These are phyloP conservation scores for Eimeria sp. DNA, from an alignment of 169 alveolate species.

Conservation along the genomic window DNA sequence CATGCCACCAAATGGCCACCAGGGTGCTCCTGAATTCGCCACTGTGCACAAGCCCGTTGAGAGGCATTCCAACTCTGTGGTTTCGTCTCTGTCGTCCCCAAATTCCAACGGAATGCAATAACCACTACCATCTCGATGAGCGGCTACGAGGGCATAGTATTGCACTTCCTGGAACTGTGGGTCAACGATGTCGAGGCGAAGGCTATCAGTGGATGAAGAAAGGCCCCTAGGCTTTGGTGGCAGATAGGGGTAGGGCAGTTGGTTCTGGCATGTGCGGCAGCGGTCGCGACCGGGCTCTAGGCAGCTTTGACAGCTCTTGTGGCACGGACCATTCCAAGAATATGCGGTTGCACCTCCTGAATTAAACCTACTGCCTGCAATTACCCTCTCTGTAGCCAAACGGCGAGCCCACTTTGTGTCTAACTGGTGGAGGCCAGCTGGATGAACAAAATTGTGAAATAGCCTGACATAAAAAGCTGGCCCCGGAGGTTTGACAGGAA, in stretches of 20 bases:
- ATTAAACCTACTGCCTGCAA: background rate
- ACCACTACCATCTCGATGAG: conserved; percentile 74
- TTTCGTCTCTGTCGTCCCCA: conserved; percentile 12
- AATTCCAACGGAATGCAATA: conserved; percentile 56
- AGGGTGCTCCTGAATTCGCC: background rate
- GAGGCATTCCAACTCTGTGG: background rate
- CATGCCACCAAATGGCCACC: background rate
- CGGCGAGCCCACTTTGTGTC: conserved; percentile 20
- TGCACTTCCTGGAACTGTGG: background rate
- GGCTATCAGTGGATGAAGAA: background rate
- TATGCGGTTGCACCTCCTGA: conserved; percentile 16
- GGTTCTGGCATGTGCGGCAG: conserved; percentile 59
- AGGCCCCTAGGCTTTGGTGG: background rate
- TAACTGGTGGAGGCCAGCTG: background rate
- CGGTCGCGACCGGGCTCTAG: conserved; percentile 58
- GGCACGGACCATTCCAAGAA: background rate
- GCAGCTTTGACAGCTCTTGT: conserved; percentile 67
- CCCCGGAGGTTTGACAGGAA: background rate
- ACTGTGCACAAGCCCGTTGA: background rate
- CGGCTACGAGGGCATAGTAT: conserved; percentile 52
- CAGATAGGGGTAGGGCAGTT: conserved; percentile 36
- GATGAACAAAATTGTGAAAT: background rate
- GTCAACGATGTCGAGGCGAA: background rate
- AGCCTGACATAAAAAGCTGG: background rate
- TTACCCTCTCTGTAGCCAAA: background rate